A percentile compares a stretch with the other conserved stretches of the same genome.
phyloP scores from a whole-genome alignment of 768 basidiomycete species.

The Calvatia gigantea region DNA sequence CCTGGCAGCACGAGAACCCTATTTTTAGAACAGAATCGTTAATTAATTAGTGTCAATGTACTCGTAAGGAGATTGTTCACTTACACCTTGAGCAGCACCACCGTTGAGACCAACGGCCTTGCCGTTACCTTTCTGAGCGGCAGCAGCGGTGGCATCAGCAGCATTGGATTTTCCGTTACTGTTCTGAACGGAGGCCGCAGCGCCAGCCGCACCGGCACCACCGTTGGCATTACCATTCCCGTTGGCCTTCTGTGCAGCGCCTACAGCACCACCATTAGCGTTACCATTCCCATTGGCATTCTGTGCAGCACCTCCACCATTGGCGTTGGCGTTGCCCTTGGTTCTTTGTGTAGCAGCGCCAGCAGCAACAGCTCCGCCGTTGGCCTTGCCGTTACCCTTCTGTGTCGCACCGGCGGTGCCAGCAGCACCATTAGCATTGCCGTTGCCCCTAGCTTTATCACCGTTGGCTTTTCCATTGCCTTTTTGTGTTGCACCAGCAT shows the following conservation, averaged over 20 bases:
- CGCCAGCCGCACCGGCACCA: background rate
- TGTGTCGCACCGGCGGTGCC: slow-evolving; percentile 14
- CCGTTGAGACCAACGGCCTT: background rate
- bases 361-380: background rate
- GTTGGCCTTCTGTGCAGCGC: background rate
- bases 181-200: background rate
- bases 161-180: background rate
- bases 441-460: background rate
- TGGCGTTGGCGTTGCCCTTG: background rate
- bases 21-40: background rate
- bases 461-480: background rate
- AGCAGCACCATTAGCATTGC: slow-evolving; percentile 3
- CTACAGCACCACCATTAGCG: background rate
- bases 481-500: background rate
- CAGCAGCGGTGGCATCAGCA: no score
- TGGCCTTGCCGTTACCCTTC: background rate
- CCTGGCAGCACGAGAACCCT: slow-evolving; percentile 40
- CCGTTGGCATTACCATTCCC: background rate
- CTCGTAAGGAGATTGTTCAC: background rate
- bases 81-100: slow-evolving; percentile 11
- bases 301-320: background rate
- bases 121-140: background rate
- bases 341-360: background rate
- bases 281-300: no score
- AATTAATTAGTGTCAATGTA: background rate